Evolutionary conservation across 352 stramenopile genomes (phyloP), one percentile per base, ranked within the genome.

Genomic region (Phytophthora aleatoria): DNA sequence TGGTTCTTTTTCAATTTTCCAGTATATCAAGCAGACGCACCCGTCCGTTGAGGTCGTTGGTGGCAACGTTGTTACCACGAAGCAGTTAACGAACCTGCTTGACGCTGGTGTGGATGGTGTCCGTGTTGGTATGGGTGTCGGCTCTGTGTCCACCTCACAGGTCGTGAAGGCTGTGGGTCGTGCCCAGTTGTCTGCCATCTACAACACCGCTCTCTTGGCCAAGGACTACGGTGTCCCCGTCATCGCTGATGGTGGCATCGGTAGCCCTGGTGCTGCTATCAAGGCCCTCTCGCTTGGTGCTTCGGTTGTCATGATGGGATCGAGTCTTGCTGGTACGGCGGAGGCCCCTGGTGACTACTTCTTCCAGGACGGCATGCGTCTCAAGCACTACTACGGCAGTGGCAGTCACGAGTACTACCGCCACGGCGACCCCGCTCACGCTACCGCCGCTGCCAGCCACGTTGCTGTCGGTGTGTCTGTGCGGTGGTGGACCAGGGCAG

Each of bases 351-450:
- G 98, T 28, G 95, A 99, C 72, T 99, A 99, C 78, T 99, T 99
- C 73, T 99, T 99, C 72, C 96, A 99, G 83, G 97, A 99, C 69
- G 98, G 97, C 35, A 94, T 99, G 65, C 94, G 98, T 41, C 84
- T 99, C 27, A 99, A 99, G 83, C 89, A 97, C 51, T 99, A 99
- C 89, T 91, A 97, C 67, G 98, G 98, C 54, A 99, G 99, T 90
- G 96, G 97, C 31, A 98, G 90, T 67, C 83, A 99, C 59, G 97
- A 99, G 77, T 98, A 71, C 48, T 74, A 74, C 60, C 65, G 64
- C 16, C 64, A 77, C 45, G 53, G 63, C 3, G 50, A 71, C 41
- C 92, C 45, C 97, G 83, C 81, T 15, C 93, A 97, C 72, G 93
- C 87, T 39, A 72, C 75, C 13, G 67, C 65, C 26, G 76, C 80